Conservation (phyloP, 176 grass and related monocot genomes). For the Echinochloa phyllopogon region DNA sequence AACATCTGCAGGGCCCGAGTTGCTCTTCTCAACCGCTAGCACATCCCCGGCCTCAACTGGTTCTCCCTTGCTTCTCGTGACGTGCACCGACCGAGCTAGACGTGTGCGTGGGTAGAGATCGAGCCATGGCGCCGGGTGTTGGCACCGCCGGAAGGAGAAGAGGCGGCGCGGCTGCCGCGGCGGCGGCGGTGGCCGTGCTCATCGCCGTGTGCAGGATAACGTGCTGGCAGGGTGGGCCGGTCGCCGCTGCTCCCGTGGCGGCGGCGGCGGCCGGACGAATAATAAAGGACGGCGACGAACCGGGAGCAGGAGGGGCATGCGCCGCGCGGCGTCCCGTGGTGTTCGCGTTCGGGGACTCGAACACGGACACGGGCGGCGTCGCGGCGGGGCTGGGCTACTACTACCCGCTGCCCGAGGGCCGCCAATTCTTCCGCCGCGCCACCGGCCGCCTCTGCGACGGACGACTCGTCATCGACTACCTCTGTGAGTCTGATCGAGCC, state of each 20-base stretch:
- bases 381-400: conserved; percentile 54
- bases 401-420: conserved; percentile 58
- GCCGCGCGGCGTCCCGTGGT: conserved; percentile 46
- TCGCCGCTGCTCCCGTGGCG: neutral
- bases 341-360: conserved; percentile 91
- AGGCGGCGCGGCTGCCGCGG: neutral
- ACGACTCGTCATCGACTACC: conserved; percentile 62
- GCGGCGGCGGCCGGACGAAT: no score
- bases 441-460: conserved; percentile 68
- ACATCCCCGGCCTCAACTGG: no score
- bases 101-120: no score
- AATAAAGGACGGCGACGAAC: no score
- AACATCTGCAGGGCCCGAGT: no score
- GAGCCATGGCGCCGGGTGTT: neutral
- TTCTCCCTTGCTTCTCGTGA: no score
- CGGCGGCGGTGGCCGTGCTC: neutral
- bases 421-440: conserved; percentile 61
- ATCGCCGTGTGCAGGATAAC: no score
- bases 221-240: no score
- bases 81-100: no score
- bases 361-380: conserved; percentile 84
- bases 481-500: conserved; percentile 40
- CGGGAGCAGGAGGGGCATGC: no score
- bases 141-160: no score
- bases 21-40: no score